phyloP scores from a whole-genome alignment of 306 rosid genomes.

The Fagus crenata region DNA sequence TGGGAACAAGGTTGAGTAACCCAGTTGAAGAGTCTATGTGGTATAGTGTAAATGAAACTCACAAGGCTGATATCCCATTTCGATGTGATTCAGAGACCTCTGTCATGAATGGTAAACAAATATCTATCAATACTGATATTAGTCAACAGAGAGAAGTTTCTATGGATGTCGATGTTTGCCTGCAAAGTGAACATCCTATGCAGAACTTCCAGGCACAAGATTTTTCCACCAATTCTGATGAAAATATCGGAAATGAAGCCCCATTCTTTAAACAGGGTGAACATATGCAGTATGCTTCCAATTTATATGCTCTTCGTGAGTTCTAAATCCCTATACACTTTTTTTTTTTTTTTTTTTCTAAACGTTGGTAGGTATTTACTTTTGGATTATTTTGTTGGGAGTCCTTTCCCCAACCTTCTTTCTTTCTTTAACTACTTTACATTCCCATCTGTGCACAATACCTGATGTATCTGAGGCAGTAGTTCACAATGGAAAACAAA shows the following conservation, averaged over 20 bases:
- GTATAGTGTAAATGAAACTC: slow-evolving; percentile 43
- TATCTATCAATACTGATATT: slow-evolving; percentile 26
- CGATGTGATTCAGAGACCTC: slow-evolving; percentile 56
- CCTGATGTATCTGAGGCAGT: background rate
- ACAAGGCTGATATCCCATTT: slow-evolving; percentile 37
- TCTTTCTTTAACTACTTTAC: background rate
- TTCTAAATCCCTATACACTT: slow-evolving; percentile 4
- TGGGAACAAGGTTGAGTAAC: slow-evolving; percentile 33
- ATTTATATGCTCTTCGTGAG: slow-evolving; percentile 58
- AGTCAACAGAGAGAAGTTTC: slow-evolving; percentile 22
- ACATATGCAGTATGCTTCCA: slow-evolving; percentile 38
- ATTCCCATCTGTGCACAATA: background rate
- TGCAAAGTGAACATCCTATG: slow-evolving; percentile 33
- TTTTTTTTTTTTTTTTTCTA: slow-evolving; percentile 5
- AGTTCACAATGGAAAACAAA: background rate
- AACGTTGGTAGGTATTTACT: background rate
- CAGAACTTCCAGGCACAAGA: slow-evolving; percentile 44
- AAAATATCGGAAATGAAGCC: slow-evolving; percentile 40
- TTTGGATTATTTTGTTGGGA: background rate
- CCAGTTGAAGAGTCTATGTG: slow-evolving; percentile 36
- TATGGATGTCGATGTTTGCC: slow-evolving; percentile 35
- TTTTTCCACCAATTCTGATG: slow-evolving; percentile 50
- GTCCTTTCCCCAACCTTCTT: background rate
- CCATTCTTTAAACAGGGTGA: slow-evolving; percentile 25
- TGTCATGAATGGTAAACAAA: slow-evolving; percentile 47